Base-by-base conservation (phyloP, 1,284 basidiomycete genomes). In the Austroboletus rostrupii region DNA sequence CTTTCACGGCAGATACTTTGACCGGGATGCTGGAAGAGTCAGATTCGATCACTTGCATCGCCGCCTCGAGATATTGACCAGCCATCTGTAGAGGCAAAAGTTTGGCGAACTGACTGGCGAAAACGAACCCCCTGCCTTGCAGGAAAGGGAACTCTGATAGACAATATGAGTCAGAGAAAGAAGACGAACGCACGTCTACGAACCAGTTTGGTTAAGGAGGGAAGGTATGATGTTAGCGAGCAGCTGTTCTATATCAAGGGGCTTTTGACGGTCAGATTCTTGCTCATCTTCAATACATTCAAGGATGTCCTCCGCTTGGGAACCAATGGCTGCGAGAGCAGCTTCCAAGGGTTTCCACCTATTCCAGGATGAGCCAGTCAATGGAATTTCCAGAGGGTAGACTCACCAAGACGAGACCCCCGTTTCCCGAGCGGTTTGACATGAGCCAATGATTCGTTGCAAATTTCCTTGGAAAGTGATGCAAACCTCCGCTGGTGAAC, bases 271-370 rank as follows among this genome's bases (percentile, higher is more conserved):
- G 4, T 79, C 81, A n/a, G 78, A 75, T 16, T 81, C 80, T 57
- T 76, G 71, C 59, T 90, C 87, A 39, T 88, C 85, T 53, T 94
- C 87, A 16, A 92, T 71, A 38, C 83, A 80, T 35, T 92, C 87
- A 28, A 85, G 72, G 35, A 97, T 73, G 23, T 84, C 79, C 53
- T 92, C 87, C 2, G 90, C 76, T 56, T 92, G 82, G 29, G 90
- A 89, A 11, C 93, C 93, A n/a, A 97, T 72, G 1, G 87, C 81
- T 4, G 92, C 85, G 4, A 99, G 76, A 1, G 80, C 79, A 2
- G 92, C 87, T 71, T 98, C 95, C 26, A 94, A 74, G 7, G 85
- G 80, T 62, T 90, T 86, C 94, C 94, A 96, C 90, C 90, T 92
- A 45, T 14, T 46, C 19, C 28, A 43, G 40, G 45, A 51, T 55